Base-by-base conservation (phyloP, 192 early-diverging fungal species). In the Coemansia sp. region DNA sequence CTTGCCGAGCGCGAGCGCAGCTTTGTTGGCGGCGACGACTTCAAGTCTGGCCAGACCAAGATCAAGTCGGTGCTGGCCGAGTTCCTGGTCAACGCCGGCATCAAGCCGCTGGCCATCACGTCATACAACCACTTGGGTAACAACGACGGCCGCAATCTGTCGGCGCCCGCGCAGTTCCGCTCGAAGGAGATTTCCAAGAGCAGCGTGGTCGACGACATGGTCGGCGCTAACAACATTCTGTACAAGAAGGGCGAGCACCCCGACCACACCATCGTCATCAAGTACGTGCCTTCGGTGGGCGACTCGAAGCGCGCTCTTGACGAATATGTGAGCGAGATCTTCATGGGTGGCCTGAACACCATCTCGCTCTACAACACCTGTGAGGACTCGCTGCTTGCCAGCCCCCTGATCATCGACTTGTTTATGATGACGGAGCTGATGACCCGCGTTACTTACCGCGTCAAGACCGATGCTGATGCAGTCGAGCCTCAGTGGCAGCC, bases 1-100 rank as follows among this genome's bases (percentile, higher is more conserved):
- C 87, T 98, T 29, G 96, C 97, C 62, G 91, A 94, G 78, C 91
- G 90, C 61, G 82, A 98, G 73, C 86, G 85, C 68, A 90, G 93
- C 60, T 95, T 94, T 80, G 93, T 99, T 73, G 97, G 94, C 68
- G 97, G 97, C 75, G 97, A 99, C 78, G 97, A 99, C 86, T 99
- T 99, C 93, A 99, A 99, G 89, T 94, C 92, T 71, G 97, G 97
- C 42, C 97, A 99, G 80, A 99, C 97, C 75, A 99, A 99, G 90
- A 87, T 99, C 88, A 99, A 99, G 89, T 97, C 95, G 12, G 97
- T 95, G 60, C 86, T 99, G 74, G 94, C 97, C 45, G 97, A 99
- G 81, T 99, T 99, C 84, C 86, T 99, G 63, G 97, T 99, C 72
- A 95, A 93, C 75, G 95, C 97, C 55, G 97, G 97, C 70, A 94